These are phyloP conservation scores for Alternaria hordeiaustralica DNA, from an alignment of 2,329 filamentous ascomycete species.

Conservation along the genomic window DNA sequence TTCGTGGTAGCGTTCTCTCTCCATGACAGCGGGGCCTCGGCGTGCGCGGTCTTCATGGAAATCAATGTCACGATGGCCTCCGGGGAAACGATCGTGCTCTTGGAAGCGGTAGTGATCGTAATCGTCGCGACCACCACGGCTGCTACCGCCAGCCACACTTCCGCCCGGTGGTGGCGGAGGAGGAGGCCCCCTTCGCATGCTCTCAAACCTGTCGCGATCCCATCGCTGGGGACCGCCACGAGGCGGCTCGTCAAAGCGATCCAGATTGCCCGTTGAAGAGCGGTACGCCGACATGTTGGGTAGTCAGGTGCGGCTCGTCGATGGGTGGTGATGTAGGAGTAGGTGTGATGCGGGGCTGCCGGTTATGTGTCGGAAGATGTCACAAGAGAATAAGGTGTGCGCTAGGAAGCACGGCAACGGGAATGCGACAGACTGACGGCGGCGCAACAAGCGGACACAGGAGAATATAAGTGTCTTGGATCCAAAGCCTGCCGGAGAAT, in stretches of 20 bases:
- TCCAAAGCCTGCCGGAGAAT: conserved; percentile 7
- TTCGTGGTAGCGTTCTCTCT: conserved; percentile 61
- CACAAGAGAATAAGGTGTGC: neutral
- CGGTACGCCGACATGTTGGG: conserved; percentile 41
- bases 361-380: conserved; percentile 11
- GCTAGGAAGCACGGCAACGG: conserved; percentile 2
- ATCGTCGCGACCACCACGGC: conserved; percentile 38
- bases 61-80: conserved; percentile 51
- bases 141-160: conserved; percentile 5
- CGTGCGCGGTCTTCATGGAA: conserved; percentile 54
- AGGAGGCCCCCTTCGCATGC: conserved; percentile 39
- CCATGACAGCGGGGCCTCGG: conserved; percentile 45
- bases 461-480: conserved; percentile 21
- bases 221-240: conserved; percentile 50
- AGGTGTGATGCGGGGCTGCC: conserved; percentile 27
- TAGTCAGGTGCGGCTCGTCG: conserved; percentile 5
- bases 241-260: conserved; percentile 49
- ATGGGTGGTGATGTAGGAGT: conserved; percentile 17
- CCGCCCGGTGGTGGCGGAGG: conserved; percentile 3
- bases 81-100: conserved; percentile 53
- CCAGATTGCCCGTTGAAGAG: conserved; percentile 53
- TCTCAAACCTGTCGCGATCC: conserved; percentile 60
- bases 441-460: conserved; percentile 12
- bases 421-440: conserved; percentile 1
- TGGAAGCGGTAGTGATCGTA: conserved; percentile 50